Percentiles rank a stretch among this genome's conserved stretches.
Conservation (phyloP, 768 basidiomycete genomes). For the Cubamyces sp. region DNA sequence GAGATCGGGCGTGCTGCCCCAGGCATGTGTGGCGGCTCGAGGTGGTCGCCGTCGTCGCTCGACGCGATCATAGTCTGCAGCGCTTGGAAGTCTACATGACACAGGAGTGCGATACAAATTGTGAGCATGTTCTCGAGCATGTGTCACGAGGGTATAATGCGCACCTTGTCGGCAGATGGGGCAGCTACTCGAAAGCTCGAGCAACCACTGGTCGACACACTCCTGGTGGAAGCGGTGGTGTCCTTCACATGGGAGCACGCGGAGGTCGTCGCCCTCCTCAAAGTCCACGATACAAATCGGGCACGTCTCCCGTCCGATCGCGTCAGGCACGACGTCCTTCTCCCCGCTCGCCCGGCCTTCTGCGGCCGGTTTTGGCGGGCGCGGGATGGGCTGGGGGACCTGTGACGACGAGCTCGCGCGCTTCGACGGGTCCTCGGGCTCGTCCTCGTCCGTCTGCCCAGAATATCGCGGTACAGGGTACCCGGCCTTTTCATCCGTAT, state of each 20-base stretch:
- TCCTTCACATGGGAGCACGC: conserved; percentile 89
- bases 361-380: conserved; percentile 23
- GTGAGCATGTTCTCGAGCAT: too few species aligned
- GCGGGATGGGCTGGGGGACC: conserved; percentile 14
- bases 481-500: conserved; percentile 1
- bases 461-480: conserved; percentile 5
- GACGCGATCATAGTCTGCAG: conserved; percentile 39
- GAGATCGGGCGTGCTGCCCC: conserved; percentile 25
- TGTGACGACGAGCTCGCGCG: conserved; percentile 17
- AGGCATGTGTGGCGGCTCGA: conserved; percentile 29
- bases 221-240: conserved; percentile 88
- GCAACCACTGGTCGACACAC: conserved; percentile 93
- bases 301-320: conserved; percentile 84
- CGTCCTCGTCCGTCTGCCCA: background rate
- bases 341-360: conserved; percentile 14
- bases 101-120: background rate
- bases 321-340: conserved; percentile 57
- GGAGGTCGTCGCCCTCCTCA: conserved; percentile 89
- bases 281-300: conserved; percentile 96
- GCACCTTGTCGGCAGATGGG: conserved; percentile 90
- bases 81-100: conserved; percentile 40
- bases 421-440: conserved; percentile 2
- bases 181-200: conserved; percentile 88
- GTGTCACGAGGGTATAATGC: conserved; percentile 19
- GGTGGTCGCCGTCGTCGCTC: conserved; percentile 22